Conservation (phyloP, 2,329 filamentous ascomycete genomes). For the Massarina eburnea region DNA sequence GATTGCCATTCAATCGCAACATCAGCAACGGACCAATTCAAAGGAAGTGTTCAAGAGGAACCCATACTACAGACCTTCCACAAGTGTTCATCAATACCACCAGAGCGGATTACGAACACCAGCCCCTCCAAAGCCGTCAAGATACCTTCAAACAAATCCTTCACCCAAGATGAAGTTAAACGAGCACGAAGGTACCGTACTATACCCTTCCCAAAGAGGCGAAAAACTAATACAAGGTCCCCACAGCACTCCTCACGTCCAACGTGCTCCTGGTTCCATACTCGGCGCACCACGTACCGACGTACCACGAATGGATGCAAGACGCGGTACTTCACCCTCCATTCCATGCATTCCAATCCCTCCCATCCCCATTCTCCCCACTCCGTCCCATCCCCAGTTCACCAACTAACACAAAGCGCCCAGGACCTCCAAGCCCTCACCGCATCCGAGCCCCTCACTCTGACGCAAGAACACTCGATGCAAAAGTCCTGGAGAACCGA, state of each 20-base stretch:
- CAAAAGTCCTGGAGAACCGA: slow-evolving; percentile 83
- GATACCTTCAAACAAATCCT: background rate
- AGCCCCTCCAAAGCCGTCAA: no score
- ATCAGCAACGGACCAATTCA: no score
- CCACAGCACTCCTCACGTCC: slow-evolving; percentile 68
- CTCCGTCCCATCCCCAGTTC: background rate
- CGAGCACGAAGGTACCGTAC: slow-evolving; percentile 43
- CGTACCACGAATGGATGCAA: slow-evolving; percentile 92
- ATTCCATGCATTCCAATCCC: background rate
- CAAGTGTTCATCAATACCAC: no score
- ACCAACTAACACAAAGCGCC: background rate
- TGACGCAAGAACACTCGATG: slow-evolving; percentile 86
- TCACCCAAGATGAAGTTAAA: slow-evolving; percentile 47
- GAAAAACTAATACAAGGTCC: background rate
- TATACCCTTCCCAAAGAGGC: background rate
- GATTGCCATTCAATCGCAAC: no score
- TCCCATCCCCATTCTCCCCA: background rate
- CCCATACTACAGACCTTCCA: no score
- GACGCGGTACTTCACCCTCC: slow-evolving; percentile 57
- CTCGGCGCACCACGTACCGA: slow-evolving; percentile 74
- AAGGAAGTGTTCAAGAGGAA: no score
- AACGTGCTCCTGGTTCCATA: slow-evolving; percentile 81
- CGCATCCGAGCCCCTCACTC: slow-evolving; percentile 78
- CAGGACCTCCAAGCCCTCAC: slow-evolving; percentile 75
- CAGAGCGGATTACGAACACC: background rate